Conservation (phyloP, 352 stramenopile genomes). For the Pythium aquatile region DNA sequence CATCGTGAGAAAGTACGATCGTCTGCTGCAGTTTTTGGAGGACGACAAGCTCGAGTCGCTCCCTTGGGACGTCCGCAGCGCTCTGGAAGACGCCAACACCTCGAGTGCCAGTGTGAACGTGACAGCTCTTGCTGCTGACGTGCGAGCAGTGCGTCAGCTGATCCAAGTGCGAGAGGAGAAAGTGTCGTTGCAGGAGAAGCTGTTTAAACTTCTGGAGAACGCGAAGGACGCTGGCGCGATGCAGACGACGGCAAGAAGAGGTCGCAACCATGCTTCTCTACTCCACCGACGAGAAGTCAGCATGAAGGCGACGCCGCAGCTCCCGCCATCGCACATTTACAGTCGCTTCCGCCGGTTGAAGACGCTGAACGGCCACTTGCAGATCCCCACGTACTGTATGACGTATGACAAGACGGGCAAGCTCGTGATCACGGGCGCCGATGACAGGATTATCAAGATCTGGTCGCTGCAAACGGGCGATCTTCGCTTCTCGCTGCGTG, state of each 20-base stretch:
- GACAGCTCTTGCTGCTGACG: slow-evolving; percentile 55
- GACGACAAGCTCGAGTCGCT: slow-evolving; percentile 53
- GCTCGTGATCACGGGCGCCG: slow-evolving; percentile 96
- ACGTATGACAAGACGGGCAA: slow-evolving; percentile 94
- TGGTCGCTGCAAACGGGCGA: slow-evolving; percentile 91
- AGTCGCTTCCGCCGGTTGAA: slow-evolving; percentile 78
- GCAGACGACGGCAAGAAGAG: slow-evolving; percentile 41
- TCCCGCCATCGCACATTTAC: slow-evolving; percentile 69
- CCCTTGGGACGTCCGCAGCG: slow-evolving; percentile 41
- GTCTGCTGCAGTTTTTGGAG: slow-evolving; percentile 51
- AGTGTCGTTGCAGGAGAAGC: slow-evolving; percentile 27
- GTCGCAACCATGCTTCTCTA: slow-evolving; percentile 57
- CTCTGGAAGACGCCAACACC: slow-evolving; percentile 29
- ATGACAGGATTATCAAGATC: slow-evolving; percentile 97
- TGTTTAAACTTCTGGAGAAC: slow-evolving; percentile 37
- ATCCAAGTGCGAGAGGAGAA: slow-evolving; percentile 62
- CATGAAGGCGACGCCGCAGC: slow-evolving; percentile 27
- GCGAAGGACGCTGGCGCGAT: slow-evolving; percentile 47
- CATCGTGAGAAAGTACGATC: slow-evolving; percentile 74
- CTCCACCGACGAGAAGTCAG: slow-evolving; percentile 52
- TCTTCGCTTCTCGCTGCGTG: slow-evolving; percentile 77
- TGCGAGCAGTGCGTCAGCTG: slow-evolving; percentile 71
- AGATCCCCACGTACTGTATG: slow-evolving; percentile 95
- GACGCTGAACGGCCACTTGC: slow-evolving; percentile 91
- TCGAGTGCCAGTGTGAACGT: slow-evolving; percentile 39